Evolutionary conservation across 2,329 filamentous ascomycete genomes (phyloP).

Genomic region (Colletotrichum chlorophyti): DNA sequence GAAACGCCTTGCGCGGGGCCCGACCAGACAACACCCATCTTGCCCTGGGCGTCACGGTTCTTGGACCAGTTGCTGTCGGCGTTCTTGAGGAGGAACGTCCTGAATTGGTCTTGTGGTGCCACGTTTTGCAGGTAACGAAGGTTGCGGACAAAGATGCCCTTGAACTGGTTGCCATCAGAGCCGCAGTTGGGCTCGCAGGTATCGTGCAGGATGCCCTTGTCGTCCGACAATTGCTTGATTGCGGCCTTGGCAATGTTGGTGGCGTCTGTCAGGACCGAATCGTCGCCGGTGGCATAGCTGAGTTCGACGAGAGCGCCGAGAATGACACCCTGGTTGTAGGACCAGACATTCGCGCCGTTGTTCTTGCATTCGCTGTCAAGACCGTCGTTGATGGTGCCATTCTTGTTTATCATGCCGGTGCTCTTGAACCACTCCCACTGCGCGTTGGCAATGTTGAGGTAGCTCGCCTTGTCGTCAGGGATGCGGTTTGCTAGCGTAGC

Average conservation of each 20-base stretch:
- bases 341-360: conserved; percentile 57
- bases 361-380: conserved; percentile 56
- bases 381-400: conserved; percentile 61
- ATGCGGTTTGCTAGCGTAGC: conserved; percentile 60
- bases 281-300: conserved; percentile 49
- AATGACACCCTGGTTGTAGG: conserved; percentile 66
- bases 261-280: conserved; percentile 48
- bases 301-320: conserved; percentile 63
- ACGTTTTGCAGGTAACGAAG: conserved; percentile 62
- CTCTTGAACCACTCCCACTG: conserved; percentile 61
- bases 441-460: conserved; percentile 55
- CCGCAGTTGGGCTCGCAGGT: conserved; percentile 54
- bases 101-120: conserved; percentile 56
- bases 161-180: conserved; percentile 69
- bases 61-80: conserved; percentile 71
- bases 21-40: conserved; percentile 69
- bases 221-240: conserved; percentile 51
- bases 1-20: conserved; percentile 61
- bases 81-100: conserved; percentile 63
- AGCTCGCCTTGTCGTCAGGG: conserved; percentile 42
- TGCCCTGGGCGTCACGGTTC: conserved; percentile 55
- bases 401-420: conserved; percentile 58
- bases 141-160: conserved; percentile 74
- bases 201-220: conserved; percentile 56
- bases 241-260: conserved; percentile 58